A percentile compares a stretch with the other conserved stretches of the same genome.
Evolutionary conservation across 345 rosid species (phyloP).

Genomic region (Ceriops zippeliana): DNA sequence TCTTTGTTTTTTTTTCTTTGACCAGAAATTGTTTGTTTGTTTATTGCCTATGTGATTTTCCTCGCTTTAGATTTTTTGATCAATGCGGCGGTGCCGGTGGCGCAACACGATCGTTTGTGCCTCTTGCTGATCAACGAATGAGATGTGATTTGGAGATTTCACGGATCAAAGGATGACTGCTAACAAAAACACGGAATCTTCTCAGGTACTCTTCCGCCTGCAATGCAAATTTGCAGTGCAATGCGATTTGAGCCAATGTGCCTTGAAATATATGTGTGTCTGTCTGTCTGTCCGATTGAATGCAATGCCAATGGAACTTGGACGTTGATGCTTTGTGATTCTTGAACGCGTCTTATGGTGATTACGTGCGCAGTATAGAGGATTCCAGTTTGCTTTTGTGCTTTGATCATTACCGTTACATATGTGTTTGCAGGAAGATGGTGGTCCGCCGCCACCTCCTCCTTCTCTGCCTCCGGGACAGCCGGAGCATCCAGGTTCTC

Average conservation of each 20-base stretch:
- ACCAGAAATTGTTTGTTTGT: too few relatives aligned
- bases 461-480: conserved; percentile 16
- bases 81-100: not conserved
- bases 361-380: not conserved
- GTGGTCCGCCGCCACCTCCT: conserved; percentile 7
- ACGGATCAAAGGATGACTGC: conserved; percentile 41
- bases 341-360: not conserved
- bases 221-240: not conserved
- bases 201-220: conserved; percentile 23
- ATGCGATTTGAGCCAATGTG: not conserved
- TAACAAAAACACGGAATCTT: conserved; percentile 32
- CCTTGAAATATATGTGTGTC: too few relatives aligned
- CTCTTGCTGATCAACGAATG: not conserved
- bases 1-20: not conserved
- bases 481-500: conserved; percentile 9
- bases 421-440: conserved; percentile 12
- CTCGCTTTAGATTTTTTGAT: not conserved
- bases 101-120: too few relatives aligned
- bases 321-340: not conserved
- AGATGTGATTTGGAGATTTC: conserved; percentile 20
- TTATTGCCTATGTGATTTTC: not conserved
- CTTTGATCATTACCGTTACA: not conserved
- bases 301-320: not conserved
- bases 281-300: too few relatives aligned
- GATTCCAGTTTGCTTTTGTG: not conserved